Evolutionary conservation across 2,329 filamentous ascomycete species (phyloP).

Genomic region (Fusarium floridanum): DNA sequence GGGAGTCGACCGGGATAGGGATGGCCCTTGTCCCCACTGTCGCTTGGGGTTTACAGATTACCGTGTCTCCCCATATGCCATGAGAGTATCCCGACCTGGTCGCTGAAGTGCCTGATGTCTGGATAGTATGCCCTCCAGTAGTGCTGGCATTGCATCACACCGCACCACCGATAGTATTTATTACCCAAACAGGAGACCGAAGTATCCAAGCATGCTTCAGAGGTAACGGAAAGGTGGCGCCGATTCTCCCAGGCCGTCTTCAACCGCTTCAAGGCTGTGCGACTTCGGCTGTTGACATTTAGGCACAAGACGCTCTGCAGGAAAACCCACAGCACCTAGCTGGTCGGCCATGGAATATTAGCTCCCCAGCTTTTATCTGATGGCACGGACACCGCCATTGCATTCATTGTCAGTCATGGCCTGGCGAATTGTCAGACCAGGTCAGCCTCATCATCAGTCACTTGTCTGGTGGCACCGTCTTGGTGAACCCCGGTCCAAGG

Average conservation of each 20-base stretch:
- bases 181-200: slow-evolving; percentile 9
- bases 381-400: slow-evolving; percentile 33
- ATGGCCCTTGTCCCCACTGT: slow-evolving; percentile 15
- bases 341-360: slow-evolving; percentile 8
- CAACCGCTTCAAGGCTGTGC: slow-evolving; percentile 8
- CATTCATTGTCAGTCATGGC: slow-evolving; percentile 37
- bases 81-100: neutral
- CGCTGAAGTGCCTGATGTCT: slow-evolving; percentile 26
- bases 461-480: slow-evolving; percentile 21
- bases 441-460: slow-evolving; percentile 33
- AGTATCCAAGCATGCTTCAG: neutral
- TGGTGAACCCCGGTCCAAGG: slow-evolving; percentile 10
- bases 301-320: slow-evolving; percentile 24
- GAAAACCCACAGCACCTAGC: slow-evolving; percentile 21
- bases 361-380: slow-evolving; percentile 28
- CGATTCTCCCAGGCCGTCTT: neutral
- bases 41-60: slow-evolving; percentile 14
- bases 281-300: slow-evolving; percentile 30
- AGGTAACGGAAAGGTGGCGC: neutral
- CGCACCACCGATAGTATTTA: neutral
- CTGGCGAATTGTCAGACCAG: slow-evolving; percentile 25
- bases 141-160: slow-evolving; percentile 11
- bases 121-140: neutral
- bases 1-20: slow-evolving; percentile 3
- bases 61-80: slow-evolving; percentile 1